Evolutionary conservation across 495 filamentous ascomycete species (phyloP), one percentile per base, ranked within the genome.

Genomic region (Podospora fimiseda): DNA sequence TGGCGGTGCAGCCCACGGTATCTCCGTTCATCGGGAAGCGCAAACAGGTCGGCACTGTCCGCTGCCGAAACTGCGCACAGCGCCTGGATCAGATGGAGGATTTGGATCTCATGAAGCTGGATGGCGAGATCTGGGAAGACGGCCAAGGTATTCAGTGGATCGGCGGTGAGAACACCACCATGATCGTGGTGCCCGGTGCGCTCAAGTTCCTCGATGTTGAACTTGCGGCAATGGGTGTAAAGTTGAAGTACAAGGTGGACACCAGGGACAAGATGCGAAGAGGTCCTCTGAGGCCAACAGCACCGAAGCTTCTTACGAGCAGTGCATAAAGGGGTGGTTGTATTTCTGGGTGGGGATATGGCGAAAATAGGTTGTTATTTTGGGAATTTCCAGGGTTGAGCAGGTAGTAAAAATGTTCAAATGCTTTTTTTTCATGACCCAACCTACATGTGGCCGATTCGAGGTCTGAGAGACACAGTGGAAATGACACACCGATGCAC

Each of bases 171-270:
- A 81, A 96, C 61, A 92, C 91, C 3, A 92, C 93, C 22, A 70
- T 92, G 43, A 90, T 97, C 54, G 90, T 87, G 47, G 87, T 98
- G 45, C 93, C 93, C 0, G 92, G 90, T 50, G 93, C 95, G 43
- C 69, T 98, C 59, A 86, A 85, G 70, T 97, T 89, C 74, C 66
- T 98, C 55, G 93, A 98, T 76, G 91, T 95, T 5, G 93, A 98
- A 66, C 72, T 98, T 57, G 87, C 89, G 39, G 88, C 90, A 39
- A 97, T 69, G 64, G 66, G 66, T 23, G 62, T 67, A 13, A 69
- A 69, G 48, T 24, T 69, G 39, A 69, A 65, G 76, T 98, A 93
- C 70, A 84, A 84, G 70, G 80, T 97, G 27, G 82, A 78, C 43
- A 83, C 78, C 41, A 73, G 70, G 57, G 74, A 78, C 48, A 66